Base-by-base conservation (phyloP, 805 yeast genomes). In the Ogataea nakhonphanomensis region DNA sequence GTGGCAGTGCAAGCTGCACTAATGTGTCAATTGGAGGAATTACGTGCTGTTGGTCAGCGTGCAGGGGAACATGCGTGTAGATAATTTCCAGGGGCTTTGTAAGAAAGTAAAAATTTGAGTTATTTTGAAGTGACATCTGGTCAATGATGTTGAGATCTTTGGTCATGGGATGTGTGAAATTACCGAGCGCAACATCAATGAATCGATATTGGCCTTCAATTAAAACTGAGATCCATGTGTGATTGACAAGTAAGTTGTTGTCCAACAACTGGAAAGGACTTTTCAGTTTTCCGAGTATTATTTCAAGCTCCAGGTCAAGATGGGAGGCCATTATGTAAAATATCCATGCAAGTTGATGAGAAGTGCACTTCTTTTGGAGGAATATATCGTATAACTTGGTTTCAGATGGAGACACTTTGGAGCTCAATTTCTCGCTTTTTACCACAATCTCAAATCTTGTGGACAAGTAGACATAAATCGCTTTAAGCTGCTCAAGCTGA, bases 1-100 rank as follows among this genome's bases (percentile, higher is more conserved):
- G 74, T 0, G 99, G 99, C 35, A 91, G 67, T 33, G 88, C 78
- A 43, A 87, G 71, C 11, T 93, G 90, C 15, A 83, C 77, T 48
- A 78, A 72, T 25, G 84, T 83, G 46, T 86, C 90, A 45, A 91
- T 66, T 3, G 95, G 86, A 4, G 97, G 98, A 23, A 77, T 72
- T 14, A 91, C 76, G 63, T 86, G 96, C 61, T 93, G 99, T 48
- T 85, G 82, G 44, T 78, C 82, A 30, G 78, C 78, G 43, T 79
- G 79, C 12, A 79, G 71, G 10, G 99, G 98, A 33, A 88, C 79
- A 61, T 93, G 99, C 0, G 97, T 84, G 47, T 82, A 83, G 11
- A 93, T 76, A 30, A 88, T 57, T 41, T 79, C 76, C 39, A 80
- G 63, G 1, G 99, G 99, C 49, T 81, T 78, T 2, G 84, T 68